Base-by-base conservation (phyloP, 164 flowering plant species). In the Vitis labrusca region DNA sequence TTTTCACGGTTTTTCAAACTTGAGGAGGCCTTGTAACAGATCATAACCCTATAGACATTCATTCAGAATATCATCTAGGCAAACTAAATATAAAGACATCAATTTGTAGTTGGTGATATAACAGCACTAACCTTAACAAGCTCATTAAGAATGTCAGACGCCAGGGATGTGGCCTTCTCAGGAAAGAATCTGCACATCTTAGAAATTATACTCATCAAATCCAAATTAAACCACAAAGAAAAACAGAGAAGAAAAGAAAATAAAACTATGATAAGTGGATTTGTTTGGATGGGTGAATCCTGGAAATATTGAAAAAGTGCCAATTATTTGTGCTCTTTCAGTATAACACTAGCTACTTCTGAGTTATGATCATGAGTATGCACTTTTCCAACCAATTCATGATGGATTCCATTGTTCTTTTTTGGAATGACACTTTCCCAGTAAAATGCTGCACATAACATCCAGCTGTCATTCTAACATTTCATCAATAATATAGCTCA, bases 101-200 rank as follows among this genome's bases (percentile, higher is more conserved):
- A 37, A 37, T 6, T 13, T 7, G 30, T 19, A 17, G 8, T 15
- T 49, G 32, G 30, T 62, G 50, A 61, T 55, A 16, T 14, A 50
- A 56, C 6, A 30, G 58, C 5, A 82, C 88, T 70, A 7, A 94
- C 99, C 95, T 85, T 73, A 23, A 85, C 73, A 72, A 94, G 96
- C 81, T 83, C 92, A 64, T 77, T 76, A 16, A 94, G 83, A 74
- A 94, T 51, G n/a, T 78, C 84, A 67, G 68, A 50, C 32, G 99
- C 97, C 57, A 94, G 71, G 69, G 80, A 48, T 68, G 81, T 82
- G 51, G 97, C 97, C 82, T 89, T 89, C 6, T 89, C 94, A 3
- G 97, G 97, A 62, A 89, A 88, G 74, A 92, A 94, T 82, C 99
- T 94, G 91, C 71, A 70, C 30, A 65, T 5, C 47, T 16, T 63